phyloP scores from a whole-genome alignment of 2,329 filamentous ascomycete genomes.

The Ilyonectria destructans region DNA sequence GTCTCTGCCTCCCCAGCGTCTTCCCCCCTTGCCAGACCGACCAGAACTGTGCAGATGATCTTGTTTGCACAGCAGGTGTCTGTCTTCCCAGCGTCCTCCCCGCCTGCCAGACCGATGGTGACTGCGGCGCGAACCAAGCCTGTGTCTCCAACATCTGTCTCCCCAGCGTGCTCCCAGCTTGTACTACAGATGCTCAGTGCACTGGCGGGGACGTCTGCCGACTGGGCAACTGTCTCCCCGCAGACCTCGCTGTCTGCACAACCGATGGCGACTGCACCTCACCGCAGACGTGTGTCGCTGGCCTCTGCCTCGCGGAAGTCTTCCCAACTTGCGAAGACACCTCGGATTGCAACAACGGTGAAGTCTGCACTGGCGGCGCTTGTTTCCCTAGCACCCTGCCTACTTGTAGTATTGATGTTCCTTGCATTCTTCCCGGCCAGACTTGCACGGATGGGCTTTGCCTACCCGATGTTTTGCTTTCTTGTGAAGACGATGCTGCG shows the following conservation, averaged over 20 bases:
- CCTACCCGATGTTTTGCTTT: constrained; percentile 12
- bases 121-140: constrained; percentile 22
- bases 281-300: constrained; percentile 11
- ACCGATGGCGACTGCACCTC: constrained; percentile 6
- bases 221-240: constrained; percentile 26
- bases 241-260: constrained; percentile 4
- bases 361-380: constrained; percentile 11
- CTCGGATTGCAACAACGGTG: constrained; percentile 23
- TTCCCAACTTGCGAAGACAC: constrained; percentile 3
- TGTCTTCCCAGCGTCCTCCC: constrained; percentile 19
- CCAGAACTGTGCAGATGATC: not conserved
- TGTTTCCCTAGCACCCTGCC: constrained; percentile 16
- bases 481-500: not conserved
- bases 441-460: constrained; percentile 12
- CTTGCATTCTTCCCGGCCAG: not conserved
- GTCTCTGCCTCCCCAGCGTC: constrained; percentile 14
- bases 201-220: constrained; percentile 18
- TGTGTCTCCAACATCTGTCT: constrained; percentile 21
- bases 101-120: not conserved
- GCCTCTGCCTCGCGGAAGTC: constrained; percentile 15
- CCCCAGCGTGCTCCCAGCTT: constrained; percentile 2
- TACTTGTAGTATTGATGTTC: not conserved
- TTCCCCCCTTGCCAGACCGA: constrained; percentile 22
- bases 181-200: constrained; percentile 21
- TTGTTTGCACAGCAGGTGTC: constrained; percentile 5